Evolutionary conservation across 306 rosid genomes (phyloP), one percentile per base, ranked within the genome.

Genomic region (Citrullus mucosospermus): DNA sequence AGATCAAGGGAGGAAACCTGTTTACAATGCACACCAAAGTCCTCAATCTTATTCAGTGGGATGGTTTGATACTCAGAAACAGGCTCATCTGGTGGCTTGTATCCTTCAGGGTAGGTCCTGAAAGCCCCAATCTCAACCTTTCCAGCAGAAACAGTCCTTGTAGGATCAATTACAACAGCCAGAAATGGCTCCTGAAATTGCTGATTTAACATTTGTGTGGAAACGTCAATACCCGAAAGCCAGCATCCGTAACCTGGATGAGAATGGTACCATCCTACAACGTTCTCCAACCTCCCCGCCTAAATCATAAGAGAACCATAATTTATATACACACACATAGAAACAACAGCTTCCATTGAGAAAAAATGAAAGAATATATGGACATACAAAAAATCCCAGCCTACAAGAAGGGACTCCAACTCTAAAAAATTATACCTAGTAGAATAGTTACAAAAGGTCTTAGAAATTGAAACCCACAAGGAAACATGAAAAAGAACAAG

Each of bases 191-290:
- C 98, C 88, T 92, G 99, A 86, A 36, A 92, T 82, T 88, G 92
- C 84, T 92, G 99, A 82, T 92, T 96, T 44, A 92, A 70, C 97
- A 96, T 96, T 86, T 96, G 99, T 6, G 99, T 96, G 0, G 97
- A 86, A 48, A 96, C 98, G 82, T 96, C 99, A 70, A 96, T 96
- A 41, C 99, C 99, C 20, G 97, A 96, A 22, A 96, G 92, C 99
- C 99, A 96, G 85, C 98, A 96, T 46, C 99, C 99, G 43, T 96
- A 96, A 34, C 97, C 98, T 62, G 99, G 99, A 53, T 96, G 99
- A 81, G 99, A 96, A 83, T 96, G 99, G 81, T 96, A 96, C 99
- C 99, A 92, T 15, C 99, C 99, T 58, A 96, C 97, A 68, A 78
- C 99, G 80, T 96, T 96, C 83, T 96, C 99, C 89, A 96, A 80